Percentiles rank a stretch among this genome's conserved stretches.
phyloP scores from a whole-genome alignment of 495 filamentous ascomycete species.

The Pyrenula aspistea region DNA sequence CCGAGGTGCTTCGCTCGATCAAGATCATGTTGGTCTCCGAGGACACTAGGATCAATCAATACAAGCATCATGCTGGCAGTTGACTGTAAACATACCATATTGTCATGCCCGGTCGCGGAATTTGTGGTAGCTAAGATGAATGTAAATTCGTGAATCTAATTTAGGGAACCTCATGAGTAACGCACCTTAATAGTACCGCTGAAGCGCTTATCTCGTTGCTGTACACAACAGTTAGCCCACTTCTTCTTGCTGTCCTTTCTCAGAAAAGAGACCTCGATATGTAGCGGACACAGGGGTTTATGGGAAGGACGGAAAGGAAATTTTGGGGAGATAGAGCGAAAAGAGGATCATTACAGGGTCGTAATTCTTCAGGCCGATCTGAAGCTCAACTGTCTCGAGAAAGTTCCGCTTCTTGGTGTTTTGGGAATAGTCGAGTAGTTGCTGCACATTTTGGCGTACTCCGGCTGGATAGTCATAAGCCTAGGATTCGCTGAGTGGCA shows the following conservation, averaged over 20 bases:
- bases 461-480: conserved; percentile 47
- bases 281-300: no score
- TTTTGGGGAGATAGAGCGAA: no score
- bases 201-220: conserved; percentile 99
- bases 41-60: conserved; percentile 43
- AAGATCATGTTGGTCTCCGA: conserved; percentile 99
- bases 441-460: conserved; percentile 88
- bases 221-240: no score
- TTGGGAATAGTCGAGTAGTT: conserved; percentile 83
- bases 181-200: conserved; percentile 95
- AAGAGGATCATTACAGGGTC: no score
- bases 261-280: no score
- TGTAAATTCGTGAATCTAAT: no score
- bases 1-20: conserved; percentile 98
- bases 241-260: no score
- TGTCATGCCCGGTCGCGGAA: conserved; percentile 88
- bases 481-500: conserved; percentile 11
- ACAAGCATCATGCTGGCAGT: background rate
- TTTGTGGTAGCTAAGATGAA: conserved; percentile 71
- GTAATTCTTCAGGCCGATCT: conserved; percentile 99
- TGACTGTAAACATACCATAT: conserved; percentile 54
- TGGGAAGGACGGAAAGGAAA: no score
- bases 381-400: conserved; percentile 81
- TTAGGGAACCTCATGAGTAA: no score
- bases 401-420: conserved; percentile 99